A percentile compares a stretch with the other conserved stretches of the same genome.
Evolutionary conservation across 208 protist genomes (phyloP).

Genomic region (Tritrichomonas foetus): DNA sequence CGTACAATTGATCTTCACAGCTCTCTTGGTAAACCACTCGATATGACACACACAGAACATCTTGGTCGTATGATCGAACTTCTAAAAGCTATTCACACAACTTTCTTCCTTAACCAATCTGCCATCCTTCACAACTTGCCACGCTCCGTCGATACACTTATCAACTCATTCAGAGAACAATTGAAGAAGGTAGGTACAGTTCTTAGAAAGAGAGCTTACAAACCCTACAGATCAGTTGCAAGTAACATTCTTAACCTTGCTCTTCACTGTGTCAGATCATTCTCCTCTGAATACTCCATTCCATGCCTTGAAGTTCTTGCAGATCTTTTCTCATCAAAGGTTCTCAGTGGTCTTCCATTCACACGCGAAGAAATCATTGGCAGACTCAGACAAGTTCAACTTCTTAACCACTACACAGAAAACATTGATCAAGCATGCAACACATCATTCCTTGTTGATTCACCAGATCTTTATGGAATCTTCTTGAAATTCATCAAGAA

Average conservation of each 20-base stretch:
- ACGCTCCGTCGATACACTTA: neutral
- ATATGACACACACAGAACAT: neutral
- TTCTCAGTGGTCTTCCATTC: neutral
- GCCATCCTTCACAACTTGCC: neutral
- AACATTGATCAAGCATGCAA: neutral
- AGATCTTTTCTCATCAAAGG: conserved; percentile 4
- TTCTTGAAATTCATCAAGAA: neutral
- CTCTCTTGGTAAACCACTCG: neutral
- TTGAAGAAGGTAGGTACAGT: neutral
- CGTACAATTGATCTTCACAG: conserved; percentile 8
- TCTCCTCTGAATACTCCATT: neutral
- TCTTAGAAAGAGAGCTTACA: neutral
- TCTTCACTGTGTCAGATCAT: neutral
- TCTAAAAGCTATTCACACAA: neutral
- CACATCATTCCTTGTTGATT: neutral
- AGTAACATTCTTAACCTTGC: neutral
- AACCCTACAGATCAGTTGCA: neutral
- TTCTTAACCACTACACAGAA: neutral
- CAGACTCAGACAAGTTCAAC: neutral
- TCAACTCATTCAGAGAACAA: neutral
- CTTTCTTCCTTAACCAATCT: conserved; percentile 11
- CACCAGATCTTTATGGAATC: neutral
- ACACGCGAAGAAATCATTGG: neutral
- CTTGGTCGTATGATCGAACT: neutral
- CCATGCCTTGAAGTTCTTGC: neutral